Percentiles rank a stretch among this genome's conserved stretches.
phyloP scores from a whole-genome alignment of 1,284 basidiomycete genomes.

The Tremellales sp. region DNA sequence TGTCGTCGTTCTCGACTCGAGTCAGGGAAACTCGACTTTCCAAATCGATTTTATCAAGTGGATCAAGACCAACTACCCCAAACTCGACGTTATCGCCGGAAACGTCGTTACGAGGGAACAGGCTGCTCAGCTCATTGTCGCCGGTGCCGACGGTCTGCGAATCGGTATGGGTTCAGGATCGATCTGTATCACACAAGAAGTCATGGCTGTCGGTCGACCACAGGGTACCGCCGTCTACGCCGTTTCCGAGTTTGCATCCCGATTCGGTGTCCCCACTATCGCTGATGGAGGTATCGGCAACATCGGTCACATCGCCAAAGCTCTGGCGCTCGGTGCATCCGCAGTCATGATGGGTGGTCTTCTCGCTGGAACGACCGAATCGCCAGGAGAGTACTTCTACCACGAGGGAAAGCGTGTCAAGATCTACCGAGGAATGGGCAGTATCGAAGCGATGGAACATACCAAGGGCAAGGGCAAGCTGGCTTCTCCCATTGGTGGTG shows the following conservation, averaged over 20 bases:
- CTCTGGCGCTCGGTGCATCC: conserved; percentile 84
- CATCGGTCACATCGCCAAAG: conserved; percentile 97
- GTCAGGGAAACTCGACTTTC: conserved; percentile 92
- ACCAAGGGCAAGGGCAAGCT: conserved; percentile 55
- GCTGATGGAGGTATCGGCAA: conserved; percentile 97
- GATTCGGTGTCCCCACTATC: conserved; percentile 92
- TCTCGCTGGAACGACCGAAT: conserved; percentile 93
- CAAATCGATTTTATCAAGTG: conserved; percentile 93
- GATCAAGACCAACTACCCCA: conserved; percentile 83
- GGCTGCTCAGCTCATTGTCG: conserved; percentile 87
- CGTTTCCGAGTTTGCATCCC: conserved; percentile 80
- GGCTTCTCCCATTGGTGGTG: conserved; percentile 51
- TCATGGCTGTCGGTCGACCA: conserved; percentile 98
- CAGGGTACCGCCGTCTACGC: conserved; percentile 95
- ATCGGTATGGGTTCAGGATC: conserved; percentile 98
- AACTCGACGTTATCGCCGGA: conserved; percentile 89
- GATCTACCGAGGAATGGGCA: conserved; percentile 98
- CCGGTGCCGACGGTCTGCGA: conserved; percentile 89
- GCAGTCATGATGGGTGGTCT: conserved; percentile 99
- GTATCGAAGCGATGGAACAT: conserved; percentile 92
- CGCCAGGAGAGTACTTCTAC: conserved; percentile 98
- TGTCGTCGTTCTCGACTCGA: conserved; percentile 92
- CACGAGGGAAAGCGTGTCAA: conserved; percentile 98
- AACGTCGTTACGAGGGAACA: conserved; percentile 98
- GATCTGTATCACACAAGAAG: conserved; percentile 99